Conservation (phyloP, 495 filamentous ascomycete genomes). For the Zalerion maritima region DNA sequence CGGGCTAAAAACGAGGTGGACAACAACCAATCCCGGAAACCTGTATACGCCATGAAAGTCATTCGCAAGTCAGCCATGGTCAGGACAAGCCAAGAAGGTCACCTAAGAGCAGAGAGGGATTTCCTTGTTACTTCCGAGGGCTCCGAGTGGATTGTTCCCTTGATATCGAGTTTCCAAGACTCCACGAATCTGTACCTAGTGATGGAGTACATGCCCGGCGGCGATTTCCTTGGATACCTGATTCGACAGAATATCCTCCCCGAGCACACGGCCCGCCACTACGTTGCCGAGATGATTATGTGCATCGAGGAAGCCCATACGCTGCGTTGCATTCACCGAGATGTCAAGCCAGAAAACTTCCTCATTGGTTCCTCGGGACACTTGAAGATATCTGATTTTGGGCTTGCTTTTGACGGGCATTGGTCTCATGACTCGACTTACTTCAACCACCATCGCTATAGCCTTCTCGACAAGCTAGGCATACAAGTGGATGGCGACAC, state of each 20-base stretch:
- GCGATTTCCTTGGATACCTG: conserved; percentile 77
- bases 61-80: conserved; percentile 89
- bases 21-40: conserved; percentile 20
- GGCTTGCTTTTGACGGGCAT: conserved; percentile 84
- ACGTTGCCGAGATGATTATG: conserved; percentile 86
- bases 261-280: conserved; percentile 68
- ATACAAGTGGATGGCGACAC: conserved; percentile 62
- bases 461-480: conserved; percentile 56
- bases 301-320: conserved; percentile 87
- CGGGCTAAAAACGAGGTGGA: conserved; percentile 36
- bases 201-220: conserved; percentile 96
- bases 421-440: conserved; percentile 84
- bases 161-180: conserved; percentile 85
- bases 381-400: conserved; percentile 91
- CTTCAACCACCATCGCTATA: conserved; percentile 68
- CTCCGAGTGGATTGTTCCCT: conserved; percentile 71
- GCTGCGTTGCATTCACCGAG: conserved; percentile 80
- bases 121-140: conserved; percentile 75
- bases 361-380: conserved; percentile 78
- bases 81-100: conserved; percentile 76
- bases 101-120: conserved; percentile 80
- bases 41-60: conserved; percentile 90
- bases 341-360: conserved; percentile 96
- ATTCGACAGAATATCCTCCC: conserved; percentile 67
- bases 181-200: conserved; percentile 69